Percentiles rank a stretch among this genome's conserved stretches.
These are phyloP conservation scores for Yamadazyma laniorum DNA, from an alignment of 805 yeast species.

Conservation along the genomic window DNA sequence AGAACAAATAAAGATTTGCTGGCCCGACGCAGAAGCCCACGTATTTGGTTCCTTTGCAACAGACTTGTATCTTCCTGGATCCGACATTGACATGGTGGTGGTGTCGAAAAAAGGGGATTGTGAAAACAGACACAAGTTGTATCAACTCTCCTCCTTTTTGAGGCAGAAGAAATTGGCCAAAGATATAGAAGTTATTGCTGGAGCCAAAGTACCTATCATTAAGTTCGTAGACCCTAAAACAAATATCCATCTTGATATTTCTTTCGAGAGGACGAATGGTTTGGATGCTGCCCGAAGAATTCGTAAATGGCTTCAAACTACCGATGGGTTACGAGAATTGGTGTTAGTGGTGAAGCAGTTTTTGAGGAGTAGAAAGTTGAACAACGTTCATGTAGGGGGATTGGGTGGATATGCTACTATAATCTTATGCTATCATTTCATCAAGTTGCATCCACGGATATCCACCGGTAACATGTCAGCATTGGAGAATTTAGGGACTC, in stretches of 20 bases:
- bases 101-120: conserved; percentile 58
- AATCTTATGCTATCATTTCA: conserved; percentile 76
- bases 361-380: conserved; percentile 69
- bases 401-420: conserved; percentile 93
- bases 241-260: conserved; percentile 78
- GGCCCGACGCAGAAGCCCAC: conserved; percentile 78
- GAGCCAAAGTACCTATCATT: conserved; percentile 91
- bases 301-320: conserved; percentile 64
- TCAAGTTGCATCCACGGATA: conserved; percentile 75
- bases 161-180: conserved; percentile 61
- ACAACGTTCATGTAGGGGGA: conserved; percentile 91
- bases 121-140: conserved; percentile 64
- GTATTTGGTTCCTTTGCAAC: conserved; percentile 96
- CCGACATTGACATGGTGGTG: conserved; percentile 93
- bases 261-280: conserved; percentile 85
- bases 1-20: conserved; percentile 48
- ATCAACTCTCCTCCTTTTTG: conserved; percentile 68
- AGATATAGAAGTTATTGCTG: conserved; percentile 79
- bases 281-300: conserved; percentile 78
- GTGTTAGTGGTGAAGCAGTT: conserved; percentile 85
- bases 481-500: conserved; percentile 75
- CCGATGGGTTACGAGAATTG: conserved; percentile 80
- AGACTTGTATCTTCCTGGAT: conserved; percentile 87
- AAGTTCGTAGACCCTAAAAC: conserved; percentile 77
- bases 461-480: conserved; percentile 65